Evolutionary conservation across 2,329 filamentous ascomycete species (phyloP).

Genomic region (Reticulascus tulasneorum): DNA sequence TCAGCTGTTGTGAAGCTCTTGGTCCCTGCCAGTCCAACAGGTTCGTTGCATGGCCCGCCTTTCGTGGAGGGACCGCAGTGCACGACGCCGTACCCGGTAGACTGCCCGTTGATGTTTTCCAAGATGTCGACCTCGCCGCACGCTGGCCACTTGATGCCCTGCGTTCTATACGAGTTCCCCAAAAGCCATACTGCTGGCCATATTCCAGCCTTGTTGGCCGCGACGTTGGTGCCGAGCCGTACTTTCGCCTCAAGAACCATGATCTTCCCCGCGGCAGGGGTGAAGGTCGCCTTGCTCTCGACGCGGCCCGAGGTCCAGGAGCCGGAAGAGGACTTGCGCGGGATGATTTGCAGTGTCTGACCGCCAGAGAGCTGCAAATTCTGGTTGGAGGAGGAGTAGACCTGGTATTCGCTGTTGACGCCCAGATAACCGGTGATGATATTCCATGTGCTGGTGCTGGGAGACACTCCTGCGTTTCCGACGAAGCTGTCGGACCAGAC

Average conservation of each 20-base stretch:
- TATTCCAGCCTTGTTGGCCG: slow-evolving; percentile 40
- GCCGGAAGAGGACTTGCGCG: slow-evolving; percentile 32
- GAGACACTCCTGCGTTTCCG: slow-evolving; percentile 29
- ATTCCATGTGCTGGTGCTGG: slow-evolving; percentile 37
- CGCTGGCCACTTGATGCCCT: slow-evolving; percentile 41
- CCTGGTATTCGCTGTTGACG: slow-evolving; percentile 46
- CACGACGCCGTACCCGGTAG: slow-evolving; percentile 42
- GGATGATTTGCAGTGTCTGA: slow-evolving; percentile 46
- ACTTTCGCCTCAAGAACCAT: slow-evolving; percentile 42
- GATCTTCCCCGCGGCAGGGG: slow-evolving; percentile 32
- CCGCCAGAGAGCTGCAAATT: slow-evolving; percentile 50
- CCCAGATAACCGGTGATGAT: slow-evolving; percentile 39
- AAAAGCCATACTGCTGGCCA: slow-evolving; percentile 54
- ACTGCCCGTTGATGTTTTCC: slow-evolving; percentile 43
- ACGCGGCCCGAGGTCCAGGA: slow-evolving; percentile 49
- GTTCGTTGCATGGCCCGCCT: slow-evolving; percentile 47
- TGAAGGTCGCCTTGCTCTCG: slow-evolving; percentile 43
- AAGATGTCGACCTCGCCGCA: slow-evolving; percentile 50
- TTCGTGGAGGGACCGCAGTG: slow-evolving; percentile 39
- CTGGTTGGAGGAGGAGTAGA: slow-evolving; percentile 37
- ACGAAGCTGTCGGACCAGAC: slow-evolving; percentile 41
- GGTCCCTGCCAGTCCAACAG: slow-evolving; percentile 31
- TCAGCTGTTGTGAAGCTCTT: slow-evolving; percentile 35
- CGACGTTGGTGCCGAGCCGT: slow-evolving; percentile 34
- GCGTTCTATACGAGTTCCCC: slow-evolving; percentile 39